Conservation (phyloP, 1,284 basidiomycete species). For the Ustilago trichophora region DNA sequence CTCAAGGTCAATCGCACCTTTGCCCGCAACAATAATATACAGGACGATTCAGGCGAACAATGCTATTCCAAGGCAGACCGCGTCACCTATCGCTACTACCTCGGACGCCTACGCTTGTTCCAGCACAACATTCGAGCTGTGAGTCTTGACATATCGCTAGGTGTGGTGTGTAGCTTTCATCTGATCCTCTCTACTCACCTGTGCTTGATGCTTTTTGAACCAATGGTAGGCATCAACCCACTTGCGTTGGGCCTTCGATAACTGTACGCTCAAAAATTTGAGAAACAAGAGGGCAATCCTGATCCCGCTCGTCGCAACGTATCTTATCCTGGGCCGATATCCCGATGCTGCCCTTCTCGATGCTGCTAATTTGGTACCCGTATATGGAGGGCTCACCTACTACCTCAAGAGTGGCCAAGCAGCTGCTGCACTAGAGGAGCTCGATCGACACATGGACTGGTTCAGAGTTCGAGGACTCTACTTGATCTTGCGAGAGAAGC, state of each 20-base stretch:
- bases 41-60: constrained; percentile 52
- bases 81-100: constrained; percentile 67
- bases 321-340: constrained; percentile 67
- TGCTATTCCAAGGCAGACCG: constrained; percentile 66
- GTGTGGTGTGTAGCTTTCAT: too few species aligned
- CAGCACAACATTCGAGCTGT: constrained; percentile 67
- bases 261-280: constrained; percentile 54
- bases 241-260: constrained; percentile 66
- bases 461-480: constrained; percentile 65
- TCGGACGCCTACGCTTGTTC: constrained; percentile 67
- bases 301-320: constrained; percentile 65
- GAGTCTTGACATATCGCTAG: constrained; percentile 19
- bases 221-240: constrained; percentile 65
- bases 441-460: constrained; percentile 64
- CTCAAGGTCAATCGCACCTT: constrained; percentile 56
- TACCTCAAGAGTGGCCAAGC: constrained; percentile 63
- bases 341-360: constrained; percentile 59
- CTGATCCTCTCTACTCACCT: too few species aligned
- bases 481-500: constrained; percentile 67
- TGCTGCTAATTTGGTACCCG: constrained; percentile 53
- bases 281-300: constrained; percentile 66
- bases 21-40: constrained; percentile 14
- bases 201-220: too few species aligned
- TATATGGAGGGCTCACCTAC: constrained; percentile 52
- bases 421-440: constrained; percentile 45